A percentile compares a stretch with the other conserved stretches of the same genome.
Conservation (phyloP, 768 basidiomycete genomes). For the Cystobasidium onofrii region DNA sequence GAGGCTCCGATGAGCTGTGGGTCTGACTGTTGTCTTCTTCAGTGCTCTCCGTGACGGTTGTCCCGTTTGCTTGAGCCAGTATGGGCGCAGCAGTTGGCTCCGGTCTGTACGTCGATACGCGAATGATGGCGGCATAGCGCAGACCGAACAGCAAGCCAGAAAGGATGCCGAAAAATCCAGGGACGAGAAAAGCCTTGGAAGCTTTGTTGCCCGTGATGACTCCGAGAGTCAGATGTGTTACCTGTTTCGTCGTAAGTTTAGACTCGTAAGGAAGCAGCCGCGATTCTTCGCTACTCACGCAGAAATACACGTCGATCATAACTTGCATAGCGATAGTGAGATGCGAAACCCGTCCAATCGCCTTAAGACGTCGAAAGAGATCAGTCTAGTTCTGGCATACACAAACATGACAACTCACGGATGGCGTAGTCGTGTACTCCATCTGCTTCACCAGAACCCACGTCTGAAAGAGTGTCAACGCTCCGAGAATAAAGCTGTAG, state of each 20-base stretch:
- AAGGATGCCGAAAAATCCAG: slow-evolving; percentile 39
- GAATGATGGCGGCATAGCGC: slow-evolving; percentile 38
- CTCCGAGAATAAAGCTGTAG: slow-evolving; percentile 32
- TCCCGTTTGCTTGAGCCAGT: neutral
- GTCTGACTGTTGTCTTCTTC: neutral
- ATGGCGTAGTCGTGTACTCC: slow-evolving; percentile 31
- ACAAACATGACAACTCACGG: neutral
- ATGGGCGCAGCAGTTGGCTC: neutral
- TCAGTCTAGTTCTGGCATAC: no score
- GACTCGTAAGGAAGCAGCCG: neutral
- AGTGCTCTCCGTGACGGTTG: slow-evolving; percentile 6
- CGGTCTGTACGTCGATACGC: slow-evolving; percentile 30
- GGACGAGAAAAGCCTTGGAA: slow-evolving; percentile 35
- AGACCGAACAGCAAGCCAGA: slow-evolving; percentile 40
- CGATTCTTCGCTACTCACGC: slow-evolving; percentile 27
- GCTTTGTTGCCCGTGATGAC: slow-evolving; percentile 33
- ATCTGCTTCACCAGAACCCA: slow-evolving; percentile 39
- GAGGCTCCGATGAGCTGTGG: neutral
- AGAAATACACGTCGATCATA: slow-evolving; percentile 38
- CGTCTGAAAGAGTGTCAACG: slow-evolving; percentile 25
- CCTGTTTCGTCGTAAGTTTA: neutral
- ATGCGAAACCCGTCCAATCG: slow-evolving; percentile 17
- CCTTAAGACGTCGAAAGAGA: no score
- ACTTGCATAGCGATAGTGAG: slow-evolving; percentile 35
- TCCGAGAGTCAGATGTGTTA: slow-evolving; percentile 31